Evolutionary conservation across 345 rosid species (phyloP).

Genomic region (Populus pruinosa): DNA sequence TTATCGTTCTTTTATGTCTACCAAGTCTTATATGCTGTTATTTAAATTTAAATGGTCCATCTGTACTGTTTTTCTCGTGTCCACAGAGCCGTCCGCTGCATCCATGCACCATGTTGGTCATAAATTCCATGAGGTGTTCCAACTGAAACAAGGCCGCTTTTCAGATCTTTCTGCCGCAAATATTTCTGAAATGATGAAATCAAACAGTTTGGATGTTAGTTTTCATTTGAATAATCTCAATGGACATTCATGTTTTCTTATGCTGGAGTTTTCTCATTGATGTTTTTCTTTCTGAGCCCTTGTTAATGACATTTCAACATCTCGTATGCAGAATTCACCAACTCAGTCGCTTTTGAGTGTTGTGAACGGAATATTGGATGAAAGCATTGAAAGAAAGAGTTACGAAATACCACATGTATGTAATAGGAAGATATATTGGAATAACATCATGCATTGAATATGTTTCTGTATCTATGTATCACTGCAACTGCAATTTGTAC

Average conservation of each 20-base stretch:
- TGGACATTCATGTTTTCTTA: background rate
- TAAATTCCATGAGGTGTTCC: constrained; percentile 85
- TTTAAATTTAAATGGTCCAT: background rate
- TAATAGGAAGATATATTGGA: background rate
- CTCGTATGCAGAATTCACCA: constrained; percentile 73
- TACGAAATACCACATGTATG: constrained; percentile 88
- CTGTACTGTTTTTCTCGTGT: background rate
- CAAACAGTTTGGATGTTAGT: constrained; percentile 73
- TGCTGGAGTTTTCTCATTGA: background rate
- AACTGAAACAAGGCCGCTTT: constrained; percentile 77
- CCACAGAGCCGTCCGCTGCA: constrained; percentile 55
- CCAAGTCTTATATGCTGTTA: background rate
- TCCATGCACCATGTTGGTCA: constrained; percentile 61
- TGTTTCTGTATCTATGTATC: background rate
- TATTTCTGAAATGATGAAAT: constrained; percentile 85
- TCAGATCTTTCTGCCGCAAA: constrained; percentile 74
- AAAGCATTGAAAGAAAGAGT: constrained; percentile 73
- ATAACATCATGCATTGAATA: background rate
- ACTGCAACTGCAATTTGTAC: background rate
- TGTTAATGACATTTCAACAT: constrained; percentile 18
- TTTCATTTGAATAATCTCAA: background rate
- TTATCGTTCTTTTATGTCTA: background rate
- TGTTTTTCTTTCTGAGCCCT: background rate
- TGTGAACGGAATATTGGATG: constrained; percentile 85
- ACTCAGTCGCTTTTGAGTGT: constrained; percentile 87